These are phyloP conservation scores for Balamuthia mandrillaris DNA, from an alignment of 208 protist species.

Conservation along the genomic window DNA sequence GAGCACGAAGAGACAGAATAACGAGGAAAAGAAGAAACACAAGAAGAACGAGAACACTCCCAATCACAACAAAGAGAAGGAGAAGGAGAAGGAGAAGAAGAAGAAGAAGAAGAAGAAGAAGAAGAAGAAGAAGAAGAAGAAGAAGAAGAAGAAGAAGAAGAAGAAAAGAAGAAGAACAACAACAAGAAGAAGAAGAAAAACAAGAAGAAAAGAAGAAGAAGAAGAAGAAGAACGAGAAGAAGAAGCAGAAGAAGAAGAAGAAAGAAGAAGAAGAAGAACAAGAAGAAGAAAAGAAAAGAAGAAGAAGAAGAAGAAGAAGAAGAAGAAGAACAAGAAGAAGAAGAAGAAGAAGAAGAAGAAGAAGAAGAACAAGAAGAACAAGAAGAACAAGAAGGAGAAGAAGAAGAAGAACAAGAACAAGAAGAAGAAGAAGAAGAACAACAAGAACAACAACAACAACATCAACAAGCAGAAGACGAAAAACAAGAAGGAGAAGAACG, in stretches of 20 bases:
- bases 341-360: neutral
- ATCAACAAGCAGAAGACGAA: too few species aligned
- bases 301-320: neutral
- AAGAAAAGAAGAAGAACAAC: neutral
- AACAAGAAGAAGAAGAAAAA: neutral
- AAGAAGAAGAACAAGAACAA: too few species aligned
- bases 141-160: neutral
- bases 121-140: neutral
- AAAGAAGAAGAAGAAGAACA: neutral
- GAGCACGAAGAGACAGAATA: neutral
- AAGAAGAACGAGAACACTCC: neutral
- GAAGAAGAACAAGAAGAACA: neutral
- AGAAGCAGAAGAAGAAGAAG: neutral
- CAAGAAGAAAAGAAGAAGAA: neutral
- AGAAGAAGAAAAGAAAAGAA: neutral
- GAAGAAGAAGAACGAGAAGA: neutral
- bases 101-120: neutral
- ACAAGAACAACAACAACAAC: too few species aligned
- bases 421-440: too few species aligned
- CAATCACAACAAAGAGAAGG: neutral
- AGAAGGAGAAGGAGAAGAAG: neutral
- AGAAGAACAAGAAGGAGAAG: neutral
- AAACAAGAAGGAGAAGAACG: too few species aligned
- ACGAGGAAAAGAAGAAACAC: neutral
- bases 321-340: neutral